A percentile compares a stretch with the other conserved stretches of the same genome.
These are phyloP conservation scores for Hyphodiscus sp. DNA, from an alignment of 2,329 filamentous ascomycete species.

Conservation along the genomic window DNA sequence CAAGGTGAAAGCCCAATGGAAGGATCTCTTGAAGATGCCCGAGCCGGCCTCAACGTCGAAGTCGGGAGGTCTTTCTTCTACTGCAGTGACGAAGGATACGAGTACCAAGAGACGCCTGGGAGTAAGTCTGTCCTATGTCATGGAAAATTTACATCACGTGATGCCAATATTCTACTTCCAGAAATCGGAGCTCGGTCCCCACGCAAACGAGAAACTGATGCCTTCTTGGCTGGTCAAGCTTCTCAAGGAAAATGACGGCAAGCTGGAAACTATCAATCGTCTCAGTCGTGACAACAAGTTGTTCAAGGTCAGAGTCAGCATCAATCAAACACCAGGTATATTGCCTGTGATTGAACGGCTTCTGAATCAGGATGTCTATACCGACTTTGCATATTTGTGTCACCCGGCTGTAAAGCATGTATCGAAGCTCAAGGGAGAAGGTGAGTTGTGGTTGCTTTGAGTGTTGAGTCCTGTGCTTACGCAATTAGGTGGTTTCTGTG, in stretches of 20 bases:
- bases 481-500: conserved; percentile 72
- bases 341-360: conserved; percentile 57
- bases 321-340: conserved; percentile 46
- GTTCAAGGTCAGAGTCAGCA: conserved; percentile 34
- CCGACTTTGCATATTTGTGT: conserved; percentile 72
- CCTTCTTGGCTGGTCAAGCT: conserved; percentile 59
- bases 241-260: conserved; percentile 43
- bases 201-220: conserved; percentile 70
- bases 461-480: conserved; percentile 1
- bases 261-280: background rate
- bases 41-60: conserved; percentile 3
- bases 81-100: conserved; percentile 1
- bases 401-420: conserved; percentile 70
- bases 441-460: conserved; percentile 30
- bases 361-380: conserved; percentile 56
- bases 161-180: conserved; percentile 15
- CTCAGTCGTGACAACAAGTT: conserved; percentile 38
- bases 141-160: conserved; percentile 7
- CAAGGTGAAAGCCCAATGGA: conserved; percentile 26
- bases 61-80: conserved; percentile 3
- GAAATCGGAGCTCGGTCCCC: conserved; percentile 60
- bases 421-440: conserved; percentile 72
- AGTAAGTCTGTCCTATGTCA: conserved; percentile 23
- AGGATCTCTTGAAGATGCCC: conserved; percentile 29
- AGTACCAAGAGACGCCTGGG: conserved; percentile 25